These are phyloP conservation scores for Auxenochlorella protothecoides DNA, from an alignment of 139 green algal species.

Conservation along the genomic window DNA sequence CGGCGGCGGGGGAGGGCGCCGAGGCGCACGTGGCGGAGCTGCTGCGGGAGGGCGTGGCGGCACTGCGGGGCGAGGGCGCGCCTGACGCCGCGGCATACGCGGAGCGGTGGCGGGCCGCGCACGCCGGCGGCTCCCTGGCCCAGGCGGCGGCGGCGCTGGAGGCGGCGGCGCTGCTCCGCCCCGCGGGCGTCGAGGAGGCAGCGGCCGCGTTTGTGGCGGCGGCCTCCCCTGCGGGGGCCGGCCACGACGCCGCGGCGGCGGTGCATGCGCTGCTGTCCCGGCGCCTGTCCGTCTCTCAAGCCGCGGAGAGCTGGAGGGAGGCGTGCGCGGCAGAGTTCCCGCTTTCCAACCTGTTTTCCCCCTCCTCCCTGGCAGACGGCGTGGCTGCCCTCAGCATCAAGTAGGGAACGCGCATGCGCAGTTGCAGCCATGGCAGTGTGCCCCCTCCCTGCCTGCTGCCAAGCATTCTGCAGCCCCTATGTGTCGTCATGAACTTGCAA, in stretches of 20 bases:
- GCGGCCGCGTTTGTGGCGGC: slow-evolving; percentile 16
- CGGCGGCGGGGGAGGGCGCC: not conserved
- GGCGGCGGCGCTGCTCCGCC: slow-evolving; percentile 24
- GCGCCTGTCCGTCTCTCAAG: slow-evolving; percentile 17
- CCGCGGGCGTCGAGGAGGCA: slow-evolving; percentile 1
- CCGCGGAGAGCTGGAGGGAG: slow-evolving; percentile 34
- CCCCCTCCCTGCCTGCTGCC: no score
- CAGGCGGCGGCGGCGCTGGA: slow-evolving; percentile 38
- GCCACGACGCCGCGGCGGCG: slow-evolving; percentile 22
- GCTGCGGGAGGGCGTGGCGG: slow-evolving; percentile 34
- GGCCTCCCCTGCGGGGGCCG: not conserved
- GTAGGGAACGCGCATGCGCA: no score
- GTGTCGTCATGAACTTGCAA: no score
- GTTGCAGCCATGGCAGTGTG: no score
- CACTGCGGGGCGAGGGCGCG: slow-evolving; percentile 30
- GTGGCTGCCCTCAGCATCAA: no score
- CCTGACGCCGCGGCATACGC: slow-evolving; percentile 9
- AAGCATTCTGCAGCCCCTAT: no score
- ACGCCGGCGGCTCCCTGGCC: slow-evolving; percentile 26
- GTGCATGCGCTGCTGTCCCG: slow-evolving; percentile 35
- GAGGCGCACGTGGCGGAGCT: slow-evolving; percentile 5
- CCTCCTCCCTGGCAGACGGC: no score
- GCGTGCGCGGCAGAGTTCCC: slow-evolving; percentile 35
- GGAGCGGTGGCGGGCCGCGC: slow-evolving; percentile 19
- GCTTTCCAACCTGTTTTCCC: no score